Percentiles rank a stretch among this genome's conserved stretches.
phyloP scores from a whole-genome alignment of 78 protist genomes.

The Reticulomyxa filosa region DNA sequence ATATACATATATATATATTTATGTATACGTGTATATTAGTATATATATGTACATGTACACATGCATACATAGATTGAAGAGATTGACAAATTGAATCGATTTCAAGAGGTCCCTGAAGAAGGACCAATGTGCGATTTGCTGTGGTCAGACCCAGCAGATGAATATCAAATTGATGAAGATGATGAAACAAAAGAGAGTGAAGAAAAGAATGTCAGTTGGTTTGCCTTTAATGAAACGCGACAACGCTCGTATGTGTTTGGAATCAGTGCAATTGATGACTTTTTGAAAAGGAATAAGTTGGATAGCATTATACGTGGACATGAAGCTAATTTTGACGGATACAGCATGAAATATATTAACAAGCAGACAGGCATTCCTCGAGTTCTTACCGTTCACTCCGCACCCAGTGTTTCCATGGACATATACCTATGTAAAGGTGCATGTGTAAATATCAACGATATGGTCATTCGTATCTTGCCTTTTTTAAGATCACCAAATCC shows the following conservation, averaged over 20 bases:
- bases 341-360: slow-evolving; percentile 20
- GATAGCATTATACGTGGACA: slow-evolving; percentile 90
- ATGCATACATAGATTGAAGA: slow-evolving; percentile 10
- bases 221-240: slow-evolving; percentile 52
- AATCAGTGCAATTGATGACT: slow-evolving; percentile 50
- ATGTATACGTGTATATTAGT: neutral
- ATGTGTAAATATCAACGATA: slow-evolving; percentile 43
- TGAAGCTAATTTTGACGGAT: slow-evolving; percentile 74
- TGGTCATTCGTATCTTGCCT: slow-evolving; percentile 77
- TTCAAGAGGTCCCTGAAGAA: slow-evolving; percentile 69
- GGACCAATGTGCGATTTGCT: slow-evolving; percentile 91
- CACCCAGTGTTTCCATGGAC: slow-evolving; percentile 94
- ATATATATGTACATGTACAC: neutral
- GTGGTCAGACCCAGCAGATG: slow-evolving; percentile 92
- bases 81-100: slow-evolving; percentile 53
- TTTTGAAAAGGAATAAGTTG: slow-evolving; percentile 62
- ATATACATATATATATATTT: neutral
- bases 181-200: slow-evolving; percentile 10
- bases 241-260: slow-evolving; percentile 70
- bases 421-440: slow-evolving; percentile 81
- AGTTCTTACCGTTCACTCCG: slow-evolving; percentile 87
- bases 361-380: slow-evolving; percentile 73
- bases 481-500: slow-evolving; percentile 80
- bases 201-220: neutral
- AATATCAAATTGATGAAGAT: slow-evolving; percentile 7